A percentile compares a stretch with the other conserved stretches of the same genome.
Evolutionary conservation across 352 stramenopile species (phyloP).

Genomic region (Globisporangium paroecandrum): DNA sequence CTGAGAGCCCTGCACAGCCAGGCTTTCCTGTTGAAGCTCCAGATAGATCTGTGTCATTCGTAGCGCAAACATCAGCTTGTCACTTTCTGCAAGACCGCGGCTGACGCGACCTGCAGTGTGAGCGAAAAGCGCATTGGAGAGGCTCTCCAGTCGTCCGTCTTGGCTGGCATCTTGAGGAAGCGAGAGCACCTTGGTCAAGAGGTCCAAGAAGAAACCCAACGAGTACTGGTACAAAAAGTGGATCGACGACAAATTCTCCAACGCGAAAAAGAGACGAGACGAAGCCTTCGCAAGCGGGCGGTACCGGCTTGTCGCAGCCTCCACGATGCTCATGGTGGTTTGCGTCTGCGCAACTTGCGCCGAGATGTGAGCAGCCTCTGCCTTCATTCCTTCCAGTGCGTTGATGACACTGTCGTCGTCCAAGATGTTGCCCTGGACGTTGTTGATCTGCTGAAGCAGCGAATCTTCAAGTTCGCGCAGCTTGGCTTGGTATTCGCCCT

Average conservation of each 20-base stretch:
- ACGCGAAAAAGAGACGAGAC: slow-evolving; percentile 89
- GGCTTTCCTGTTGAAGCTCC: slow-evolving; percentile 55
- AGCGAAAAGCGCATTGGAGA: slow-evolving; percentile 86
- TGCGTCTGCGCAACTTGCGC: slow-evolving; percentile 86
- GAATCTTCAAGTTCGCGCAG: slow-evolving; percentile 98
- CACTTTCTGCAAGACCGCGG: slow-evolving; percentile 92
- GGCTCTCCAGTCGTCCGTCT: slow-evolving; percentile 46
- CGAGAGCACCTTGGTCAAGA: slow-evolving; percentile 92
- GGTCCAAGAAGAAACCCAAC: slow-evolving; percentile 96
- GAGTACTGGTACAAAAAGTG: slow-evolving; percentile 99
- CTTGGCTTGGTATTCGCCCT: slow-evolving; percentile 97
- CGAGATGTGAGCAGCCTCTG: slow-evolving; percentile 95
- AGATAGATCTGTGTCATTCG: slow-evolving; percentile 93
- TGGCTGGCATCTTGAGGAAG: slow-evolving; percentile 24
- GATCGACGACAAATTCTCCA: slow-evolving; percentile 94
- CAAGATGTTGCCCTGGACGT: slow-evolving; percentile 98
- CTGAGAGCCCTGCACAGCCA: slow-evolving; percentile 27
- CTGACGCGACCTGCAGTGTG: slow-evolving; percentile 92
- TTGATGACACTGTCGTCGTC: slow-evolving; percentile 98
- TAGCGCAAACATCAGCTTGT: slow-evolving; percentile 99
- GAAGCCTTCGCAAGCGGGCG: slow-evolving; percentile 90
- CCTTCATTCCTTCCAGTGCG: slow-evolving; percentile 98
- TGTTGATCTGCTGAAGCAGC: slow-evolving; percentile 98
- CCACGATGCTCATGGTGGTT: slow-evolving; percentile 76
- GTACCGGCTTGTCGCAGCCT: slow-evolving; percentile 94